phyloP scores from a whole-genome alignment of 2,329 filamentous ascomycete genomes.

The Cladobotryum protrusum region DNA sequence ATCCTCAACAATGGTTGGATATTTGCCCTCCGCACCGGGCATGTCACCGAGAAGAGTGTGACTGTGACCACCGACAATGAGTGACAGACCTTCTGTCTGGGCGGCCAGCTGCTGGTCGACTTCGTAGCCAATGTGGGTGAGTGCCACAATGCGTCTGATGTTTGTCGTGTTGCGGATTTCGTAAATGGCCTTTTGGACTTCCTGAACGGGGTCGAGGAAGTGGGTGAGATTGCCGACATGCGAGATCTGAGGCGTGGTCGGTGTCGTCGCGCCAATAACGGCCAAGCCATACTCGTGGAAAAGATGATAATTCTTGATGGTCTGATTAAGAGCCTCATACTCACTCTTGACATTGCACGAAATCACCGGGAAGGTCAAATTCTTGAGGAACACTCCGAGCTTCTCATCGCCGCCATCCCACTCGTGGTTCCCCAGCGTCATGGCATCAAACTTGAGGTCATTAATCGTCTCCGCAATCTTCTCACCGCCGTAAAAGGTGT shows the following conservation, averaged over 20 bases:
- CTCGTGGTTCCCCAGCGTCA: constrained; percentile 63
- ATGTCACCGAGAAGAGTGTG: constrained; percentile 56
- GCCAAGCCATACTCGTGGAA: constrained; percentile 56
- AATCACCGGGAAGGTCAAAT: constrained; percentile 59
- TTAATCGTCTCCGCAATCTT: constrained; percentile 64
- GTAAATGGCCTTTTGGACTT: constrained; percentile 56
- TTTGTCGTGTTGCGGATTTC: constrained; percentile 55
- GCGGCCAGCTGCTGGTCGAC: constrained; percentile 55
- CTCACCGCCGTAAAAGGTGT: constrained; percentile 59
- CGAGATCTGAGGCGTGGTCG: constrained; percentile 52
- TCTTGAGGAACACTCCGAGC: constrained; percentile 55
- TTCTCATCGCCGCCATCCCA: constrained; percentile 59
- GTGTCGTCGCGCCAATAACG: constrained; percentile 58
- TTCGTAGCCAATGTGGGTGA: constrained; percentile 63
- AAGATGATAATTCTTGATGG: constrained; percentile 59
- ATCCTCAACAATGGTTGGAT: constrained; percentile 58
- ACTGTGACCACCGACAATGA: constrained; percentile 60
- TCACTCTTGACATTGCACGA: constrained; percentile 58
- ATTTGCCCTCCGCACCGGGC: constrained; percentile 50
- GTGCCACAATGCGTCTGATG: constrained; percentile 57
- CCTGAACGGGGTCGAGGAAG: constrained; percentile 51
- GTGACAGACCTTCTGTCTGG: constrained; percentile 55
- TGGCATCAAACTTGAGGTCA: constrained; percentile 58
- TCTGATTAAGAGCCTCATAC: constrained; percentile 52
- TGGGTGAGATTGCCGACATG: constrained; percentile 51